Conservation (phyloP, 768 basidiomycete species). For the Lactarius deliciosus region DNA sequence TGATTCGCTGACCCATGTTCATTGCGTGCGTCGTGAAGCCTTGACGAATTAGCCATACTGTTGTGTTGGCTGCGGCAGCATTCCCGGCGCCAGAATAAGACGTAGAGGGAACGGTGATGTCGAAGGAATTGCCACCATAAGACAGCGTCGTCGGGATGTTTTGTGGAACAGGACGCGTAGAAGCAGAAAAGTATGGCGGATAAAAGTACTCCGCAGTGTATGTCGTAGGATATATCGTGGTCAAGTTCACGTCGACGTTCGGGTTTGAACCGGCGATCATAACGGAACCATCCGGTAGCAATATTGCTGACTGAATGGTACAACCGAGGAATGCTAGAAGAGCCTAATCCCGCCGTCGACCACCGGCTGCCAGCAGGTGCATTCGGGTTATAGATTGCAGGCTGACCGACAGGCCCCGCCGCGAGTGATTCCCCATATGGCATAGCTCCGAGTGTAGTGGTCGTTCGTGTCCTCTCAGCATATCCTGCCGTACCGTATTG, state of each 20-base stretch:
- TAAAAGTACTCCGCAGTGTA: constrained; percentile 88
- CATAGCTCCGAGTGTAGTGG: constrained; percentile 48
- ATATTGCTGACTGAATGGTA: constrained; percentile 90
- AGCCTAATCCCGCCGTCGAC: constrained; percentile 65
- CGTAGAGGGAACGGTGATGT: constrained; percentile 63
- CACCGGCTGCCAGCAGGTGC: constrained; percentile 68
- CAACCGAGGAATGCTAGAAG: constrained; percentile 69
- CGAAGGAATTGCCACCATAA: constrained; percentile 82
- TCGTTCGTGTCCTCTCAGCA: constrained; percentile 45
- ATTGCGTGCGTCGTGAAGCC: constrained; percentile 85
- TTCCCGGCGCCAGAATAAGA: constrained; percentile 68
- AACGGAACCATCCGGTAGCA: constrained; percentile 83
- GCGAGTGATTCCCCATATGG: constrained; percentile 72
- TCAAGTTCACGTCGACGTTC: constrained; percentile 73
- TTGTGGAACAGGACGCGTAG: constrained; percentile 62
- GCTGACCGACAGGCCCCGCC: constrained; percentile 70
- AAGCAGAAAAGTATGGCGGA: constrained; percentile 79
- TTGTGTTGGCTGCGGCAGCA: constrained; percentile 68
- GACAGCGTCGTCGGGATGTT: constrained; percentile 69
- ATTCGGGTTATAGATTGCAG: constrained; percentile 79
- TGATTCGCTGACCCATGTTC: constrained; percentile 81
- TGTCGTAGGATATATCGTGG: constrained; percentile 65
- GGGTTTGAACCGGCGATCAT: constrained; percentile 91
- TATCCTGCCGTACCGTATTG: constrained; percentile 87
- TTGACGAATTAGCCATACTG: constrained; percentile 72